Base-by-base conservation (phyloP, 1,284 basidiomycete genomes). In the Cutaneotrichosporon cutaneum region DNA sequence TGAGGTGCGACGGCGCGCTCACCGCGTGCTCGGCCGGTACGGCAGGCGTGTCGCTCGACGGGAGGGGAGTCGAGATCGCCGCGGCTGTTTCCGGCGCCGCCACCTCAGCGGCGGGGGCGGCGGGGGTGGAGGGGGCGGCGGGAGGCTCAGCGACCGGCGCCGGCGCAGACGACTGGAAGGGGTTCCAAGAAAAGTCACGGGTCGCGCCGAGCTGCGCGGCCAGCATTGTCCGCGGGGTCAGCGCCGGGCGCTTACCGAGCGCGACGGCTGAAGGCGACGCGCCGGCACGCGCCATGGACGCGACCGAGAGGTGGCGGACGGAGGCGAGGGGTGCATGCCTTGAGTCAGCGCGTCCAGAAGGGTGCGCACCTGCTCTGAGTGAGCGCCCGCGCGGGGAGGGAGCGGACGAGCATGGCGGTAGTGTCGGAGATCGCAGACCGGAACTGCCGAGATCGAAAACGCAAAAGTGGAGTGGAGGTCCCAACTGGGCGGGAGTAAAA, bases 221-320 rank as follows among this genome's bases (percentile, higher is more conserved):
- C 4, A 24, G 32, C 16, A 14, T 35, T 13, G 18, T 44, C 45
- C 58, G 48, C 26, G 39, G 60, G 10, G 55, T 27, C 5, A 66
- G 16, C 5, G 56, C 60, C 1, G 75, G 75, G 44, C 75, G 64
- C 56, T 75, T 77, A 24, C 70, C 72, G 32, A 75, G 69, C 33
- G 72, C 69, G n/a, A 69, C 58, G 18, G 69, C 21, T 5, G 72
- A 74, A 11, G 65, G 68, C 66, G 71, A 48, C 56, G 39, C 24
- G 58, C 59, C n/a, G 18, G n/a, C 27, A 62, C 66, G 53, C 35
- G 69, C 69, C 53, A 66, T 55, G 0, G 63, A 45, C 18, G 64
- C 64, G 44, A 67, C 47, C 1, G 70, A 68, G 27, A 69, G 54
- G 27, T 64, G 66, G 47, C 71, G 63, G 27, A 63, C 52, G 6